phyloP scores from a whole-genome alignment of 805 yeast species.

The Yamadazyma laniorum region DNA sequence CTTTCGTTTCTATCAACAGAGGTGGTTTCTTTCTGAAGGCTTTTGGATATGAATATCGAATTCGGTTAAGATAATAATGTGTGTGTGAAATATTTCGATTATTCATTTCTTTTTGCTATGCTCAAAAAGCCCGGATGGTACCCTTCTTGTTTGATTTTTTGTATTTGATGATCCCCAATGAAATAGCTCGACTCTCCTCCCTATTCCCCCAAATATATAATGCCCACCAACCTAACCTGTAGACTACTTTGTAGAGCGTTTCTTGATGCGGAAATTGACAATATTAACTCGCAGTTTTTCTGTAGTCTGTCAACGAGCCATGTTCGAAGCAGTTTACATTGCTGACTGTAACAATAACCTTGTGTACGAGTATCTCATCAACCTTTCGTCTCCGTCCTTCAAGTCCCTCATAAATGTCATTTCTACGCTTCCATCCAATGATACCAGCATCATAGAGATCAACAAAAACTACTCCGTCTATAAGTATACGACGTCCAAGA shows the following conservation, averaged over 20 bases:
- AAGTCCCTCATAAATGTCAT: constrained; percentile 21
- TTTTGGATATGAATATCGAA: neutral
- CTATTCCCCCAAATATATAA: constrained; percentile 10
- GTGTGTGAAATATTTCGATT: constrained; percentile 8
- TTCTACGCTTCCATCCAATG: constrained; percentile 3
- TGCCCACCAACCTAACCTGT: no score
- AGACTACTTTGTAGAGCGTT: no score
- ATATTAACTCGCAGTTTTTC: no score
- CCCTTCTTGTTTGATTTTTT: neutral
- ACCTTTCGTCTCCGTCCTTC: constrained; percentile 32
- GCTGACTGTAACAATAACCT: constrained; percentile 33
- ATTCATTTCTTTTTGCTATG: neutral
- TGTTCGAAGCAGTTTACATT: constrained; percentile 46
- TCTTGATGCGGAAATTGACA: no score
- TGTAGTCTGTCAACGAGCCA: no score
- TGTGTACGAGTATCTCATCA: constrained; percentile 35
- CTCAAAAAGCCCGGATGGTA: neutral
- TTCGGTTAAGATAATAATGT: constrained; percentile 9
- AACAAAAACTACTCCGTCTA: constrained; percentile 30
- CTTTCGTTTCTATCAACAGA: no score
- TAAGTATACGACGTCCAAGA: constrained; percentile 20
- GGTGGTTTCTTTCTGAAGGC: no score
- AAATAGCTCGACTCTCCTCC: constrained; percentile 14
- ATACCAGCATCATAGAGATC: constrained; percentile 26
- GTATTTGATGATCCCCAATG: constrained; percentile 11